Evolutionary conservation across 164 flowering plant genomes (phyloP), one percentile per base, ranked within the genome.

Genomic region (Magnolia officinalis): DNA sequence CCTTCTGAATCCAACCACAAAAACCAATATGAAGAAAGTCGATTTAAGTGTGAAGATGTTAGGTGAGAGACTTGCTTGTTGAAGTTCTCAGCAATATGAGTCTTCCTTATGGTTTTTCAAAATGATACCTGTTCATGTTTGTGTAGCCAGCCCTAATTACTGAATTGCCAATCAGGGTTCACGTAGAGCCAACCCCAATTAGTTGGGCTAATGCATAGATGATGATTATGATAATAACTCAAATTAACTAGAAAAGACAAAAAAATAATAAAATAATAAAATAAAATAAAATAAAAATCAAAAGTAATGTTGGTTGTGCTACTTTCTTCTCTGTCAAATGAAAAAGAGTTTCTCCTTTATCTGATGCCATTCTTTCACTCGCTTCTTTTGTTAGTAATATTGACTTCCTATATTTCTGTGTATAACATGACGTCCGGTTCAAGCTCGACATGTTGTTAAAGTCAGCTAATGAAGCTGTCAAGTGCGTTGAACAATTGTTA

Each of bases 1-100:
- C 94, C 99, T 72, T 94, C 92, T 75, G 94, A 94, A 84, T 98
- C 92, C 81, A 96, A 92, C 98, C 95, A 97, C 74, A 92, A 91
- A 82, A 96, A 96, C 72, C 99, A 92, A 83, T 94, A 96, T 81
- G 99, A 96, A 86, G 99, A 96, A 83, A 96, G 97, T 82, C 82
- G 91, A 70, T 96, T 94, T 78, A 91, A 96, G 78, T 92, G 98
- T 83, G 99, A 96, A 85, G 98, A 96, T 87, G 98, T 92, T 81
- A 91, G 99, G 99, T 96, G 72, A 45, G 18, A 76, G 58, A 21
- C 72, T 77, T 29, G 6, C n/a, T 31, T 31, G 24, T 23, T 52
- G 20, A 21, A 16, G 4, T 63, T 63, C 9, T 45, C 4, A 58
- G 74, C 24, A 9, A 13, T 21, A 10, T 67, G 37, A 7, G 10